Evolutionary conservation across 2,329 filamentous ascomycete species (phyloP), one percentile per base, ranked within the genome.

Genomic region (Falciphora oryzae): DNA sequence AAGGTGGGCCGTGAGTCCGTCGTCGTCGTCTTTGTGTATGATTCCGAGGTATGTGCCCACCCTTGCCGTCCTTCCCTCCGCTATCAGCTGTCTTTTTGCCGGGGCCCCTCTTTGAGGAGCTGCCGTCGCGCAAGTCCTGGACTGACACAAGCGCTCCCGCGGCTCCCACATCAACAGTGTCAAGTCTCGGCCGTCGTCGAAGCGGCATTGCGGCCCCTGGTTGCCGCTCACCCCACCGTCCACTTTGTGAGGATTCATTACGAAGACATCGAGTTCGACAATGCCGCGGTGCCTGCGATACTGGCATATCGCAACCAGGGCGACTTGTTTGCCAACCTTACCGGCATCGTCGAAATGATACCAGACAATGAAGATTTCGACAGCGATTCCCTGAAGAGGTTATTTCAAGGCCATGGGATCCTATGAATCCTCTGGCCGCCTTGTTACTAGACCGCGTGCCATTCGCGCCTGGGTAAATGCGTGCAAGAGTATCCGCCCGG

Each of bases 1-100:
- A 95, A 92, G 77, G 92, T 94, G 5, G 83, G 87, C 56, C 78
- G 88, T 61, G 91, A 94, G 60, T 94, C 92, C 0, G 85, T 90
- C 4, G 93, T 98, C 2, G 90, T 97, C 2, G 95, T 99, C 32
- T 96, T 94, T 78, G 93, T 99, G 69, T 95, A 93, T 75, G 93
- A 97, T 73, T 85, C 91, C 67, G 85, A 90, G 81, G 93, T 96
- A 85, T 74, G 87, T 38, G 78, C 62, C 63, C 62, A 32, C 31
- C 50, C 25, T 60, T 62, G 64, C 56, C 57, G 28, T 18, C 27
- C 18, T 28, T 28, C 53, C 28, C 10, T 5, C 50, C 29, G 16
- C 11, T 31, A 32, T 27, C 3, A 22, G n/a, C n/a, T 68, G 35
- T 69, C 74, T 69, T 73, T 7, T 8, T 25, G 16, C 14, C 16